Base-by-base conservation (phyloP, 768 basidiomycete species). In the Hygrocybe punicea region DNA sequence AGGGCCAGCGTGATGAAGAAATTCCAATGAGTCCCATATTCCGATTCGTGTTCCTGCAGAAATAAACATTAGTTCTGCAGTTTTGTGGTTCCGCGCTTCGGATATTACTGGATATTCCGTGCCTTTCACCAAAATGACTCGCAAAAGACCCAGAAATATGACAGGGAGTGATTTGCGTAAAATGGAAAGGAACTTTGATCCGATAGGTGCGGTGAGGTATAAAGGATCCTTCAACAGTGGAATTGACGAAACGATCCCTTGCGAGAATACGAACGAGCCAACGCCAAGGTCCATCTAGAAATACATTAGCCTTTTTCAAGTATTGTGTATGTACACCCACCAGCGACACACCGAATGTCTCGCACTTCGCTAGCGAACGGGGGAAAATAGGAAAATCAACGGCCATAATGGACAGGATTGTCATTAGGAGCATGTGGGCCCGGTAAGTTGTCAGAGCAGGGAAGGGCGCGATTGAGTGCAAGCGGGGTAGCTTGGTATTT, bases 1-100 rank as follows among this genome's bases (percentile, higher is more conserved):
- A 91, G 62, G 0, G 88, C 93, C 19, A 98, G 78, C 0, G 97
- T 98, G 62, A 98, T 81, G 79, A 99, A 99, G 73, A 98, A 98
- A 69, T 98, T 98, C 97, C 97, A 99, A 64, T 98, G 96, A 0
- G 84, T 84, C 0, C 97, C 97, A 61, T 98, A 98, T 73, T 99
- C 97, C 0, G 94, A 87, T 54, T 89, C 86, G 58, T 98, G 97
- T 75, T 98, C 97, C 95, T 77, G 33, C 21, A 21, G 37, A 35
- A 35, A 57, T 29, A 23, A 47, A 36, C 19, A 53, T 53, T 53
- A 29, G 53, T 40, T 52, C 9, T 2, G 21, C 10, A 13, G 14
- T 16, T 5, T 50, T 29, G 13, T 17, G 46, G 16, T 8, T 14
- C 17, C 29, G 49, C 24, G 37, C 13, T 1, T 5, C 42, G 44